Base-by-base conservation (phyloP, 164 flowering plant genomes). In the Sextonia rubra region DNA sequence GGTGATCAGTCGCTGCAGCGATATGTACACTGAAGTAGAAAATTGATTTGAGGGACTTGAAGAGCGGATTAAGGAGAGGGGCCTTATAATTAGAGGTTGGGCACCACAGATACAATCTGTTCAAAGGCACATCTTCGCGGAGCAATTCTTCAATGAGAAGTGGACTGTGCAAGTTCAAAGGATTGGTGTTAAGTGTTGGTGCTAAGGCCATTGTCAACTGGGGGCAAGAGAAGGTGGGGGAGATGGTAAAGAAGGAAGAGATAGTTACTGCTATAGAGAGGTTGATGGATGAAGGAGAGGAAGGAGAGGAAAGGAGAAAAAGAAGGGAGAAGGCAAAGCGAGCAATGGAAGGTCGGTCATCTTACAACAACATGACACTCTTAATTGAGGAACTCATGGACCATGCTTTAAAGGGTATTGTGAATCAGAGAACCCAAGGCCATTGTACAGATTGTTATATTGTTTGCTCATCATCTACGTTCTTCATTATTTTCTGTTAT, bases 71-170 rank as follows among this genome's bases (percentile, higher is more conserved):
- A n/a, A n/a, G n/a, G n/a, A n/a, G n/a, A n/a, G n/a, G n/a, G n/a
- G n/a, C n/a, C n/a, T n/a, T n/a, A n/a, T n/a, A n/a, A n/a, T n/a
- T n/a, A n/a, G n/a, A n/a, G n/a, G n/a, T n/a, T n/a, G n/a, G n/a
- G n/a, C n/a, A n/a, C n/a, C n/a, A n/a, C n/a, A n/a, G n/a, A n/a
- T n/a, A n/a, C n/a, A n/a, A n/a, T n/a, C n/a, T n/a, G n/a, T n/a
- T n/a, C n/a, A n/a, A n/a, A n/a, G n/a, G n/a, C n/a, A n/a, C n/a
- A n/a, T n/a, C n/a, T n/a, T n/a, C n/a, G n/a, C n/a, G n/a, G n/a
- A n/a, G n/a, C n/a, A 90, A 68, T 86, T 84, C 74, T 62, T 79
- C 0, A 90, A 90, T 49, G 91, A 86, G 81, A 86, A 84, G 74
- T 66, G 87, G 2, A 49, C 84, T 12, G 86, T 82, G 0, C 74